A percentile compares a stretch with the other conserved stretches of the same genome.
These are phyloP conservation scores for Yamadazyma philogaea DNA, from an alignment of 805 yeast species.

Conservation along the genomic window DNA sequence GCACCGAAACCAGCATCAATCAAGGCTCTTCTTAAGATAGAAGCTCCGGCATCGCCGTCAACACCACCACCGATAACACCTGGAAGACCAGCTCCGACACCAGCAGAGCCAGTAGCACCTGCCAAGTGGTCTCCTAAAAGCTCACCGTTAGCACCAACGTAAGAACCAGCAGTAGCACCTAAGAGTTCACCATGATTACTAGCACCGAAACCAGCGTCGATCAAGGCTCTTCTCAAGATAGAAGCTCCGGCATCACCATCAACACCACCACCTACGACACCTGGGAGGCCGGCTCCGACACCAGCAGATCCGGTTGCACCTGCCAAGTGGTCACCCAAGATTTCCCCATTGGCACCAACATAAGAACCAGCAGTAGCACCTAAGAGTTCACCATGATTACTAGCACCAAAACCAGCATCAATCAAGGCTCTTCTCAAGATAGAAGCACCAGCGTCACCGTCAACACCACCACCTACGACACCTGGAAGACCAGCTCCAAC, in stretches of 20 bases:
- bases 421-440: conserved; percentile 13
- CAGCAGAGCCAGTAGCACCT: conserved; percentile 11
- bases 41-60: conserved; percentile 5
- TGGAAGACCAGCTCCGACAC: conserved; percentile 6
- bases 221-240: conserved; percentile 13
- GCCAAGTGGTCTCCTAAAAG: conserved; percentile 17
- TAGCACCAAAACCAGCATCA: conserved; percentile 13
- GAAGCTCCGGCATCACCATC: conserved; percentile 7
- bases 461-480: conserved; percentile 5
- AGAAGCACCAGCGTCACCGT: conserved; percentile 9
- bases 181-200: conserved; percentile 11
- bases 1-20: conserved; percentile 10
- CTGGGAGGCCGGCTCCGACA: conserved; percentile 7
- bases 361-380: conserved; percentile 5
- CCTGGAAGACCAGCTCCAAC: conserved; percentile 9
- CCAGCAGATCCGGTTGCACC: conserved; percentile 7
- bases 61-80: conserved; percentile 5
- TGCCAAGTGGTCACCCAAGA: conserved; percentile 8
- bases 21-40: conserved; percentile 12
- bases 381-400: conserved; percentile 10
- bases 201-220: conserved; percentile 11
- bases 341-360: conserved; percentile 7
- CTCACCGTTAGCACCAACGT: conserved; percentile 10
- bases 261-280: conserved; percentile 4
- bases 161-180: conserved; percentile 7